Percentiles rank a stretch among this genome's conserved stretches.
phyloP scores from a whole-genome alignment of 495 filamentous ascomycete species.

The Lepraria neglecta region DNA sequence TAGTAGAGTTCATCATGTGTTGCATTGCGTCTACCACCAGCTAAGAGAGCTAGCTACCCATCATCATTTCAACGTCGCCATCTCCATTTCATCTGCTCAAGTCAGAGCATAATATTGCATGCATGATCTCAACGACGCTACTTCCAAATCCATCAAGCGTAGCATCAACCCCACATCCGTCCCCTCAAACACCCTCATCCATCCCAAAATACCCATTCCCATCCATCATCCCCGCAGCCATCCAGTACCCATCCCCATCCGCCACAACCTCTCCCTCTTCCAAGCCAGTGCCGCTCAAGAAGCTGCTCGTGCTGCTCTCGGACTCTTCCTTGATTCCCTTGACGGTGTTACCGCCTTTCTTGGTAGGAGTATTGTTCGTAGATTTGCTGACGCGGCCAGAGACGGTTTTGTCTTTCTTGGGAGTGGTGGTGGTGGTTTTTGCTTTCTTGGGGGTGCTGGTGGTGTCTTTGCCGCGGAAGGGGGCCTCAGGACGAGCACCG shows the following conservation, averaged over 20 bases:
- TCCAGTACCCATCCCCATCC: background rate
- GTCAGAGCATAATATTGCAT: too few species aligned
- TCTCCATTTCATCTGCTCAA: too few species aligned
- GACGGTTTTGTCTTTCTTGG: conserved; percentile 13
- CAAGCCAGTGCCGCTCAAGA: background rate
- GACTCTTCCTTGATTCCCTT: conserved; percentile 16
- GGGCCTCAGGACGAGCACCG: conserved; percentile 25
- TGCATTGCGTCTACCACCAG: too few species aligned
- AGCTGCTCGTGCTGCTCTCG: background rate
- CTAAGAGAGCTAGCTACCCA: too few species aligned
- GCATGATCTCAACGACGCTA: background rate
- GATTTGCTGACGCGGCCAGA: conserved; percentile 1
- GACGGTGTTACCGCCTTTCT: background rate
- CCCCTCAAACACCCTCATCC: background rate
- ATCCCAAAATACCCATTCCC: background rate
- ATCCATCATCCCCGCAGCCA: background rate
- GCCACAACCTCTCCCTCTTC: background rate
- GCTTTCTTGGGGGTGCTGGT: conserved; percentile 8
- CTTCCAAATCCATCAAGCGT: background rate
- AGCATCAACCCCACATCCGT: background rate
- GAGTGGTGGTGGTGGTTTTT: background rate
- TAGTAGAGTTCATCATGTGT: too few species aligned
- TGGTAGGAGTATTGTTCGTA: background rate
- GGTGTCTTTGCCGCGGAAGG: conserved; percentile 13
- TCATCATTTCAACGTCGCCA: too few species aligned